Base-by-base conservation (phyloP, 2,329 filamentous ascomycete species). In the Phialemoniopsis sp. region DNA sequence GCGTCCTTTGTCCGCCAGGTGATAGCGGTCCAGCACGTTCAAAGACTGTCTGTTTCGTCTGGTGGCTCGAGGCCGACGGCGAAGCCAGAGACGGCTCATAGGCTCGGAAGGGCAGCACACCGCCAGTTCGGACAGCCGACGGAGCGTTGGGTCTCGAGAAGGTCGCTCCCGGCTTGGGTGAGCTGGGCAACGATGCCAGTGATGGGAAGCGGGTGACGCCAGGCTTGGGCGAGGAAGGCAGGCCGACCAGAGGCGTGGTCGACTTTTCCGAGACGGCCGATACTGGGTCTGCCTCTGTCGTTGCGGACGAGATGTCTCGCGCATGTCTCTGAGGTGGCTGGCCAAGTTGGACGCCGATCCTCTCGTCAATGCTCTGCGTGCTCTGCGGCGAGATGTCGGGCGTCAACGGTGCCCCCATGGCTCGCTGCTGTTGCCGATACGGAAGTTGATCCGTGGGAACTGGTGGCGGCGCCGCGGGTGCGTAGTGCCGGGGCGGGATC, bases 41-140 rank as follows among this genome's bases (percentile, higher is more conserved):
- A 45, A 85, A 77, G 2, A 81, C 75, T 0, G 80, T 85, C 56
- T 82, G 78, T 63, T 81, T 83, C 19, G 77, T 72, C 38, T 68
- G 64, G 33, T 55, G 55, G 34, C 50, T 47, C 7, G 56, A 46
- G 28, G 63, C 59, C 6, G 68, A 66, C 5, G 77, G 76, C 19
- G 76, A 78, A 37, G 59, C 59, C 34, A 78, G 45, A 2, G 72
- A 55, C n/a, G 75, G 70, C 53, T 83, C 78, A 47, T 81, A 83
- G 7, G 78, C 77, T 44, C 79, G 75, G 38, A 83, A 63, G 1
- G 80, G 80, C 30, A 84, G 64, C 2, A 70, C 57, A 30, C 79
- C 76, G 32, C 73, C 75, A 3, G 73, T 71, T 38, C 76, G 73
- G 26, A 80, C 67, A 1, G 76, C 76, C 9, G 74, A 70, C 2